Conservation (phyloP, 2,329 filamentous ascomycete species). For the Paracorniculantispora psalliotae region DNA sequence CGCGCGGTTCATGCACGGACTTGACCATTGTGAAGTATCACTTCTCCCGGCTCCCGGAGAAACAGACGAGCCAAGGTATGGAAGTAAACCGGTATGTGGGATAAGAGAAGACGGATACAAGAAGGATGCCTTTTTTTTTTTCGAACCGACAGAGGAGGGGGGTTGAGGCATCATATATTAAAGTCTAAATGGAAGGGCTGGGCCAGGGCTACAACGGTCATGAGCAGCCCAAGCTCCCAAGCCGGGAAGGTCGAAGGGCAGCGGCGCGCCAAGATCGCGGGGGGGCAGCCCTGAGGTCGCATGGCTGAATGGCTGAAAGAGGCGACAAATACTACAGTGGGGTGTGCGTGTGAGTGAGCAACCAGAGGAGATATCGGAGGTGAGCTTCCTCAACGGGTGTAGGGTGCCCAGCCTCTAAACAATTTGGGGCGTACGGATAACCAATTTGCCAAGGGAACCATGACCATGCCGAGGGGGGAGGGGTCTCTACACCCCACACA, state of each 20-base stretch:
- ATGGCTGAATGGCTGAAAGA: not conserved
- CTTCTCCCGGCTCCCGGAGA: not conserved
- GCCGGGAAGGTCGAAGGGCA: not conserved
- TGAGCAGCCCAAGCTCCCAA: not conserved
- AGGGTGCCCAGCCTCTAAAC: slow-evolving; percentile 8
- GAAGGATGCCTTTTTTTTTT: no score
- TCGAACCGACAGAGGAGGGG: not conserved
- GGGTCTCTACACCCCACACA: not conserved
- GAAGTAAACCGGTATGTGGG: not conserved
- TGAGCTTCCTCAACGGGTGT: slow-evolving; percentile 12
- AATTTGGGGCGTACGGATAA: not conserved
- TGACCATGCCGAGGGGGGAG: not conserved
- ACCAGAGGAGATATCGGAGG: not conserved
- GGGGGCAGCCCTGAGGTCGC: not conserved
- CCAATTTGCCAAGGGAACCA: slow-evolving; percentile 3
- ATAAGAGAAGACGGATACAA: not conserved
- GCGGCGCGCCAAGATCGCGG: slow-evolving; percentile 13
- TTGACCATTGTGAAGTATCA: slow-evolving; percentile 4
- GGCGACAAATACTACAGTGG: slow-evolving; percentile 5
- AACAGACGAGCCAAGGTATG: not conserved
- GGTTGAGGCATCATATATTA: slow-evolving; percentile 4
- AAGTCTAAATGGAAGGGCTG: not conserved
- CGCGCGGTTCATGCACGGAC: not conserved
- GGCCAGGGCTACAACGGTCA: not conserved
- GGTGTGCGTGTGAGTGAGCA: not conserved